These are phyloP conservation scores for Beauveria sp. DNA, from an alignment of 2,329 filamentous ascomycete genomes.

Conservation along the genomic window DNA sequence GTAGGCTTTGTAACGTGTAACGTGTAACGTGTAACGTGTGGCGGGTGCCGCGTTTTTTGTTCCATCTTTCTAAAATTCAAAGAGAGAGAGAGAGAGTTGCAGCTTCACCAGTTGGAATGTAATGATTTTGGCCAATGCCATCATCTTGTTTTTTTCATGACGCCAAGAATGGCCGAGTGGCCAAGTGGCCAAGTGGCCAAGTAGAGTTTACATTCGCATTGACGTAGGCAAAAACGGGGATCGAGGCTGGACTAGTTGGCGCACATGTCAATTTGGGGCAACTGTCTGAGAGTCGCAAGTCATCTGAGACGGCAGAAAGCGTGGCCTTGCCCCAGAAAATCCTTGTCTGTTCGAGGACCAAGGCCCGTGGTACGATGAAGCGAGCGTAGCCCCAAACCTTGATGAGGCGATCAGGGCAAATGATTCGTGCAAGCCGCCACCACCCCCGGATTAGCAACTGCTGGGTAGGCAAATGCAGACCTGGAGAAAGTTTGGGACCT, in stretches of 20 bases:
- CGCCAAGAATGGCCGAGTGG: not conserved
- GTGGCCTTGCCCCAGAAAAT: constrained; percentile 3
- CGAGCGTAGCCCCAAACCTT: constrained; percentile 1
- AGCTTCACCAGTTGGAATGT: too few relatives aligned
- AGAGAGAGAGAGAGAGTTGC: too few relatives aligned
- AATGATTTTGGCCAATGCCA: too few relatives aligned
- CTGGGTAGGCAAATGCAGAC: too few relatives aligned
- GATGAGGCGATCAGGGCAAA: not conserved
- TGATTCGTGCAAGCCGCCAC: not conserved
- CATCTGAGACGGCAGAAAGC: not conserved
- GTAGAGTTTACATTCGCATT: not conserved
- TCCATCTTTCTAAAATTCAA: too few relatives aligned
- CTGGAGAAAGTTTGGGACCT: too few relatives aligned
- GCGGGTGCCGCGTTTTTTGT: too few relatives aligned
- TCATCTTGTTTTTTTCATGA: too few relatives aligned
- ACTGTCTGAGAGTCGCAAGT: constrained; percentile 1
- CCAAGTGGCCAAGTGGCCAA: not conserved
- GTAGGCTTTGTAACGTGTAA: too few relatives aligned
- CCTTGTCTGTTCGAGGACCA: not conserved
- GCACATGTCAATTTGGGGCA: constrained; percentile 3
- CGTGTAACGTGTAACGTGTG: too few relatives aligned
- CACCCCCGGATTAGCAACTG: too few relatives aligned
- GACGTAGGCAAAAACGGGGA: not conserved
- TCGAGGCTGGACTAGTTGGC: not conserved
- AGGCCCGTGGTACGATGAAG: constrained; percentile 7